Evolutionary conservation across 768 basidiomycete genomes (phyloP).

Genomic region (Mycena haematopus): DNA sequence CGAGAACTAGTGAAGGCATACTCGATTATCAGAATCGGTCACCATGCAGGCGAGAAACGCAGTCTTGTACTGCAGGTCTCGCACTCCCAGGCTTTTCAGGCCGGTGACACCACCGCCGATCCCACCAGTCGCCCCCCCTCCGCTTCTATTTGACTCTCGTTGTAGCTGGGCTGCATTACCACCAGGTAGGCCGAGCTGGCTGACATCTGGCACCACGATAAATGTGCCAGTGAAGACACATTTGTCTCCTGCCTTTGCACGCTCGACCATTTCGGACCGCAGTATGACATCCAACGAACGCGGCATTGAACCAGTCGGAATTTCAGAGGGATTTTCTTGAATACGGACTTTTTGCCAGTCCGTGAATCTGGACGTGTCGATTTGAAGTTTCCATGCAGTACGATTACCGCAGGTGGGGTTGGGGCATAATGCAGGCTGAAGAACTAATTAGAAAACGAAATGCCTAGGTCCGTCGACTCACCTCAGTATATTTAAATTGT

Average conservation of each 20-base stretch:
- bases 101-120: constrained; percentile 89
- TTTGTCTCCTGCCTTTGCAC: constrained; percentile 99
- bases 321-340: constrained; percentile 98
- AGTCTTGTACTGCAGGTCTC: constrained; percentile 97
- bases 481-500: constrained; percentile 99
- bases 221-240: constrained; percentile 98
- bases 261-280: constrained; percentile 93
- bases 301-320: constrained; percentile 98
- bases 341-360: constrained; percentile 99
- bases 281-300: constrained; percentile 95
- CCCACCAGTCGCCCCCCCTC: constrained; percentile 64
- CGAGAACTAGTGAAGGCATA: constrained; percentile 47
- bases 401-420: constrained; percentile 95
- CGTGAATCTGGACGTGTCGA: constrained; percentile 95
- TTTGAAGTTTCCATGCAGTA: constrained; percentile 89
- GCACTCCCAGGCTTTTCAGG: constrained; percentile 90
- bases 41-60: constrained; percentile 99
- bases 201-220: constrained; percentile 98
- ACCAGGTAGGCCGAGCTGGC: constrained; percentile 93
- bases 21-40: constrained; percentile 86
- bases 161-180: constrained; percentile 92
- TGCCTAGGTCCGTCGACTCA: constrained; percentile 38
- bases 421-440: constrained; percentile 89
- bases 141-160: constrained; percentile 78
- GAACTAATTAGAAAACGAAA: constrained; percentile 10